Percentiles rank a stretch among this genome's conserved stretches.
Evolutionary conservation across 2,329 filamentous ascomycete genomes (phyloP).

Genomic region (Herpotrichia juniperi): DNA sequence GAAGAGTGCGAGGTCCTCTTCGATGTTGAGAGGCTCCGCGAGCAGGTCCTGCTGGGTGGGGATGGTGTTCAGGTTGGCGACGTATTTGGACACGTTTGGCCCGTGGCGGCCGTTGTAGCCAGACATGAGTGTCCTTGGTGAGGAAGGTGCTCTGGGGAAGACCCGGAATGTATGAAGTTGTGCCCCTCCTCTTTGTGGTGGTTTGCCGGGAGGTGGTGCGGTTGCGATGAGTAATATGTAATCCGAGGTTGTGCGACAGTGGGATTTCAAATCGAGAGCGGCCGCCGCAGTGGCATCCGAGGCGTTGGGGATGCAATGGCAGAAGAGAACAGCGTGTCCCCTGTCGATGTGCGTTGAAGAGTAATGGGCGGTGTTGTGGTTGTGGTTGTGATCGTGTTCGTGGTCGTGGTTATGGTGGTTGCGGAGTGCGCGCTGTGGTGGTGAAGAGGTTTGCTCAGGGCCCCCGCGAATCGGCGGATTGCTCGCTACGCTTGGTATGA

Average conservation of each 20-base stretch:
- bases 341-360: background rate
- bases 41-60: slow-evolving; percentile 49
- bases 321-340: background rate
- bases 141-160: slow-evolving; percentile 18
- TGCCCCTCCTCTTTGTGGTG: slow-evolving; percentile 16
- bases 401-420: slow-evolving; percentile 22
- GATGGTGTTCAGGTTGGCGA: slow-evolving; percentile 81
- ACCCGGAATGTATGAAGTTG: slow-evolving; percentile 18
- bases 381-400: slow-evolving; percentile 16
- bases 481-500: slow-evolving; percentile 9
- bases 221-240: slow-evolving; percentile 23
- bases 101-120: slow-evolving; percentile 77
- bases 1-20: slow-evolving; percentile 60
- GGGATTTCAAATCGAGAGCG: slow-evolving; percentile 1
- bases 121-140: slow-evolving; percentile 61
- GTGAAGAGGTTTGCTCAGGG: slow-evolving; percentile 11
- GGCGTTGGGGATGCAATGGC: background rate
- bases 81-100: slow-evolving; percentile 88
- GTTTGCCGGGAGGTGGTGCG: slow-evolving; percentile 11
- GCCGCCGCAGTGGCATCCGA: background rate
- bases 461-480: slow-evolving; percentile 23
- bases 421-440: slow-evolving; percentile 4
- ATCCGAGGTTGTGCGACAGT: slow-evolving; percentile 7
- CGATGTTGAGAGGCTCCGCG: slow-evolving; percentile 47
- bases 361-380: background rate